Evolutionary conservation across 1,284 basidiomycete genomes (phyloP).

Genomic region (Trichosporon sp.): DNA sequence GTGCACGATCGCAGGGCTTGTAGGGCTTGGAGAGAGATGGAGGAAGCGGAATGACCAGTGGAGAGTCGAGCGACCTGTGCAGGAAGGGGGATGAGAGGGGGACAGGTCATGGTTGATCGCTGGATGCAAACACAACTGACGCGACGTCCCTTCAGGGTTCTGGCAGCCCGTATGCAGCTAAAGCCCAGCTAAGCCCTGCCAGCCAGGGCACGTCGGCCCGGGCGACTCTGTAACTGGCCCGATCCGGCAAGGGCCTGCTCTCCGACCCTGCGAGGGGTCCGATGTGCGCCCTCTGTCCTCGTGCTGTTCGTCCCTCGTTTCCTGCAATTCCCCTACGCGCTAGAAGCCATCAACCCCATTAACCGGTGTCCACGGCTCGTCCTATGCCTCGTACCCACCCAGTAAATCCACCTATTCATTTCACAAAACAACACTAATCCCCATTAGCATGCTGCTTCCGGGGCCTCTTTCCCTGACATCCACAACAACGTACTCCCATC

Average conservation of each 20-base stretch:
- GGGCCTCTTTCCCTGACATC: not conserved
- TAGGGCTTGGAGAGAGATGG: too few relatives aligned
- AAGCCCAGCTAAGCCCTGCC: too few relatives aligned
- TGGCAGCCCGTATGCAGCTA: not conserved
- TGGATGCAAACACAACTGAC: conserved; percentile 7
- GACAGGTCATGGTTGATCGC: not conserved
- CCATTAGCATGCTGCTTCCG: conserved; percentile 13
- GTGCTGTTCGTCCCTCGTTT: too few relatives aligned
- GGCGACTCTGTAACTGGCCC: not conserved
- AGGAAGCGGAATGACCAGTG: not conserved
- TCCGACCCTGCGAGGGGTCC: not conserved
- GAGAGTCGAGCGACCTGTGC: too few relatives aligned
- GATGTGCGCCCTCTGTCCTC: too few relatives aligned
- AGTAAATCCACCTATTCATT: not conserved
- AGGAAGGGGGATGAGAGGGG: too few relatives aligned
- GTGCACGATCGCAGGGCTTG: too few relatives aligned
- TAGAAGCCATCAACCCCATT: too few relatives aligned
- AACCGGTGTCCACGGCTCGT: too few relatives aligned
- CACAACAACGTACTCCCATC: not conserved
- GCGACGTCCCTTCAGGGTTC: not conserved
- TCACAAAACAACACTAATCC: not conserved
- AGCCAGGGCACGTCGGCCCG: not conserved
- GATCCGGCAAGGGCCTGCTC: not conserved
- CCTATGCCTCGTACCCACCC: too few relatives aligned
- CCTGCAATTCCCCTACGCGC: too few relatives aligned